Evolutionary conservation across 148 eudicot species (phyloP), one percentile per base, ranked within the genome.

Genomic region (Tetragonia tetragonoides): DNA sequence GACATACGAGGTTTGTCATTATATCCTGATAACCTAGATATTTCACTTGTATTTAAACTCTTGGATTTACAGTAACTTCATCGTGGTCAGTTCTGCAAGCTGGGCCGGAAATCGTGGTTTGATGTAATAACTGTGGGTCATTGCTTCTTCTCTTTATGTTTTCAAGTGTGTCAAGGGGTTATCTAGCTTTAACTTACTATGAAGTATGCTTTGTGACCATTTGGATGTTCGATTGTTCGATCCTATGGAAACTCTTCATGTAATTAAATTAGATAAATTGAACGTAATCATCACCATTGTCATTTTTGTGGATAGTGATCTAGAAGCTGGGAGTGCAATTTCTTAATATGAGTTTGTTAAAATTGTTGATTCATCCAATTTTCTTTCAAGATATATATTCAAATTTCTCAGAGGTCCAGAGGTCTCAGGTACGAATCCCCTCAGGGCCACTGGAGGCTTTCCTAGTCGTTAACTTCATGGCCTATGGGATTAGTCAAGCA

Each of bases 1-100:
- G 94, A 89, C 94, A 49, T 90, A 90, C 44, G 94, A 90, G 94
- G 94, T 90, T 85, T 70, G 87, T 81, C 69, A 44, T 20, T 21
- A 34, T 9, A 47, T 63, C 57, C 15, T 24, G 10, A 62, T 16
- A 51, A n/a, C 15, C 10, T n/a, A 20, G 12, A 39, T 20, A 4
- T 21, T 60, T 7, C 21, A 9, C 38, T 40, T n/a, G 24, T 60
- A 40, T 28, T 8, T 3, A 51, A 6, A 14, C 34, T 61, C 8
- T 54, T 28, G 62, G 41, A 34, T 53, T 49, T 54, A 5, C 42
- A 2, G 9, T 42, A 20, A 44, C 14, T 70, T 10, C 18, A 17
- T 6, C 7, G 20, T 72, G 38, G 46, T 53, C 63, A 72, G 61
- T 40, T 28, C 60, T 15, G 61, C 75, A 40, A 49, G 64, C 53